phyloP scores from a whole-genome alignment of 2,329 filamentous ascomycete genomes.

The Cladosporium sp. region DNA sequence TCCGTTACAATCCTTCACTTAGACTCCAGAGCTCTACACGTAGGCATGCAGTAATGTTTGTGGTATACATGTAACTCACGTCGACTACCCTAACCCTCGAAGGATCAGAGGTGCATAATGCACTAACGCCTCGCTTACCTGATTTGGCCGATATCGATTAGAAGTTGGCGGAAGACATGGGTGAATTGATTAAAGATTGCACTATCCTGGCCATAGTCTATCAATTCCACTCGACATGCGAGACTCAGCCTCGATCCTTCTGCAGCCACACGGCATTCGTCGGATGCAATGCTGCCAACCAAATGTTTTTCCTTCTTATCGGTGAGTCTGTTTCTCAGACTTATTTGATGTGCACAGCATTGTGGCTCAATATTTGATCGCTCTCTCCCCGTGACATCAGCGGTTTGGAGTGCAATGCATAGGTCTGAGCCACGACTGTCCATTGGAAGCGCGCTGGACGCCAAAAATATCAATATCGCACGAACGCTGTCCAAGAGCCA shows the following conservation, averaged over 20 bases:
- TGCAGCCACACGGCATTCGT: background rate
- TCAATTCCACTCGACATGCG: background rate
- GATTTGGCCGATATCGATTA: background rate
- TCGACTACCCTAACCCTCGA: background rate
- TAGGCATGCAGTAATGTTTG: no score
- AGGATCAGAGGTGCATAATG: background rate
- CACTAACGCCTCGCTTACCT: background rate
- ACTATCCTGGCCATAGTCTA: background rate
- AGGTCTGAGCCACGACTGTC: no score
- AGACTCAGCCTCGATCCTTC: slow-evolving; percentile 1
- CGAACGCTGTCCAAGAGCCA: background rate
- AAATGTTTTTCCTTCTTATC: background rate
- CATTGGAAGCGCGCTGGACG: background rate
- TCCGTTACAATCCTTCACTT: no score
- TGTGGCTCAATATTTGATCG: background rate
- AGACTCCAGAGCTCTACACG: no score
- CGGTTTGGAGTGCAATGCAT: background rate
- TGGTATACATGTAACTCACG: no score
- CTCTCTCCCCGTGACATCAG: background rate
- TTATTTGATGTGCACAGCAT: background rate
- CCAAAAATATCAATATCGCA: background rate
- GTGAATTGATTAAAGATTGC: background rate
- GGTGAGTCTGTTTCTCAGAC: background rate
- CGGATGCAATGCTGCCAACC: background rate
- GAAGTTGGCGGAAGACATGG: background rate